Evolutionary conservation across 73 alveolate genomes (phyloP), one percentile per base, ranked within the genome.

Genomic region (Paramecium sexaurelia): DNA sequence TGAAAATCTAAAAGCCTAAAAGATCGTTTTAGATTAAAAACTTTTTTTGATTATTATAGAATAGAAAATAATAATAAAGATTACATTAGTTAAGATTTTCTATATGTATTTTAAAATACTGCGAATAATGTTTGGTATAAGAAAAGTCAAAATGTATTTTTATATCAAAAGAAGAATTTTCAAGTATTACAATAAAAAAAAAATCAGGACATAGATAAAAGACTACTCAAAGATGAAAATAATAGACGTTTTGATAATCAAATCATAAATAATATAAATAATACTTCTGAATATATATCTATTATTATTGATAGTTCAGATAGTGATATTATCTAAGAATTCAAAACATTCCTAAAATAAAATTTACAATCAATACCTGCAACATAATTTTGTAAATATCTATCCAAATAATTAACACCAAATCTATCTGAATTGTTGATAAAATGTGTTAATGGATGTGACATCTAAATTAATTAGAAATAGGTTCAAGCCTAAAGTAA

Each of bases 381-480:
- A 3, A 78, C 90, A 19, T 24, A 78, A 78, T 78, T 78, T 13
- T 78, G 41, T 45, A 78, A 61, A 78, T 78, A 78, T 22, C 45
- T 78, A 22, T 39, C 26, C 1, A 78, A 78, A 29, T 78, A 78
- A 78, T 24, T n/a, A 7, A 9, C 29, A n/a, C 67, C 27, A 17
- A 78, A 45, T 43, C 3, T 39, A 24, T 78, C 90, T 10, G 40
- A 24, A 41, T 78, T 6, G 90, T 41, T 11, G 19, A 78, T 22
- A 10, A 13, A 3, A 78, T n/a, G 90, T 22, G 73, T 78, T 1
- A 41, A 73, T 9, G 90, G 90, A 40, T 22, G 73, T 78, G 32
- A 78, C 90, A n/a, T 78, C 90, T 43, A 78, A 78, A 43, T 45
- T 78, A 43, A 78, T 75, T 22, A 78, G 90, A 17, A 75, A 78